Percentiles rank a stretch among this genome's conserved stretches.
Conservation (phyloP, 768 basidiomycete genomes). For the Russula earlei region DNA sequence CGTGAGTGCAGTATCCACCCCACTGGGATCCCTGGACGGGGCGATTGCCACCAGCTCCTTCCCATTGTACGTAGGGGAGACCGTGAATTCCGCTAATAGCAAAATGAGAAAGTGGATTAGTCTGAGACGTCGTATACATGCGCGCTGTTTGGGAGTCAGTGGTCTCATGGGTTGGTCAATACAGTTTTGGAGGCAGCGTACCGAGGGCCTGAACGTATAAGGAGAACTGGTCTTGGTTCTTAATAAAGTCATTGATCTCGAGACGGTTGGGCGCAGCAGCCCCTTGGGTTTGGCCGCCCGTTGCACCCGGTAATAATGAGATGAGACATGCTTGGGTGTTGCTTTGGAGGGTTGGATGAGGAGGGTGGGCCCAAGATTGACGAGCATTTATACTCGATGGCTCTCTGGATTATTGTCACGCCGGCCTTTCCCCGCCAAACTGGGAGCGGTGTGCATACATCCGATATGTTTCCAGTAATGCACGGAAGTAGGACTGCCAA, state of each 20-base stretch:
- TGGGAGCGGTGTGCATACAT: too few relatives aligned
- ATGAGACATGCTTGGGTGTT: conserved; percentile 10
- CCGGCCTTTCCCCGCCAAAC: too few relatives aligned
- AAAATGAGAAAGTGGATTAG: conserved; percentile 32
- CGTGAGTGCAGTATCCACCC: conserved; percentile 51
- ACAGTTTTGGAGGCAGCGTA: conserved; percentile 22
- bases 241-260: conserved; percentile 24
- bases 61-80: conserved; percentile 37
- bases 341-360: neutral
- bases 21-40: conserved; percentile 24
- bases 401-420: too few relatives aligned
- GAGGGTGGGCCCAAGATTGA: neutral
- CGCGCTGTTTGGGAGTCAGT: conserved; percentile 20
- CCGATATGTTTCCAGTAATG: too few relatives aligned
- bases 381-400: conserved; percentile 1
- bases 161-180: neutral
- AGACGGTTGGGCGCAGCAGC: conserved; percentile 15
- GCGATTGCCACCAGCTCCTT: conserved; percentile 28
- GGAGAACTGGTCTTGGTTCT: conserved; percentile 37
- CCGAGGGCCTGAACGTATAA: conserved; percentile 43
- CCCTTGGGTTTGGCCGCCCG: conserved; percentile 5
- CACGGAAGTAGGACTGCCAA: neutral
- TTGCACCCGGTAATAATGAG: conserved; percentile 9
- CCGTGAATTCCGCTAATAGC: conserved; percentile 45
- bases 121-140: conserved; percentile 28